Conservation (phyloP, 768 basidiomycete genomes). For the Tubosaeta brunneosetosa region DNA sequence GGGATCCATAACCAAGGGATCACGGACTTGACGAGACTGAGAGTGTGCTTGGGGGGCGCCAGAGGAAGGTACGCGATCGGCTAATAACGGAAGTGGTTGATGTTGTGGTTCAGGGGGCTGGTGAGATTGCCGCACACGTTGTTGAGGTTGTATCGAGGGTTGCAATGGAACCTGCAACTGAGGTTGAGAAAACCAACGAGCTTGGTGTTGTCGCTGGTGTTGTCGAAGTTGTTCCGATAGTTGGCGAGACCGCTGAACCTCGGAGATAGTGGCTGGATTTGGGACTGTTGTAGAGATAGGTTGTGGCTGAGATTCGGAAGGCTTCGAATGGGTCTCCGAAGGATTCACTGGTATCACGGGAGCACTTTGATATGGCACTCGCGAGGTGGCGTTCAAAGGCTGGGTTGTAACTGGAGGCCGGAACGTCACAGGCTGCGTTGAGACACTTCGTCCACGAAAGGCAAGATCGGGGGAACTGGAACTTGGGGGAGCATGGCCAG, state of each 20-base stretch:
- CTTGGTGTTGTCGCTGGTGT: neutral
- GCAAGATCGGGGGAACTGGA: neutral
- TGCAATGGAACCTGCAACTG: neutral
- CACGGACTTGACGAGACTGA: conserved; percentile 2
- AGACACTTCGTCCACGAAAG: neutral
- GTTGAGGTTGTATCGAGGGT: neutral
- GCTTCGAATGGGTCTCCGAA: neutral
- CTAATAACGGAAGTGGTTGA: neutral
- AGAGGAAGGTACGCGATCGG: neutral
- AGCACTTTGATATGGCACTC: conserved; percentile 2
- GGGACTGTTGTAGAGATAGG: neutral
- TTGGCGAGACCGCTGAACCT: neutral
- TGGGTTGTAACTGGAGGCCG: conserved; percentile 1
- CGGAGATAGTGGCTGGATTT: neutral
- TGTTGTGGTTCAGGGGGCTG: neutral
- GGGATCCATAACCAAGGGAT: neutral
- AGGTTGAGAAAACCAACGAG: neutral
- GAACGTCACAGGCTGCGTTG: neutral
- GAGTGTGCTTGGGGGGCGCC: neutral
- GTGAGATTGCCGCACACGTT: neutral
- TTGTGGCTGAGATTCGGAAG: conserved; percentile 1
- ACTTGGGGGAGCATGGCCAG: neutral
- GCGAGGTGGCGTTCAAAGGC: conserved; percentile 1
- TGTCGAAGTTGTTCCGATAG: conserved; percentile 3
- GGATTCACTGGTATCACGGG: neutral